Conservation (phyloP, 176 grass and related monocot genomes). For the Saccharum officinarum region DNA sequence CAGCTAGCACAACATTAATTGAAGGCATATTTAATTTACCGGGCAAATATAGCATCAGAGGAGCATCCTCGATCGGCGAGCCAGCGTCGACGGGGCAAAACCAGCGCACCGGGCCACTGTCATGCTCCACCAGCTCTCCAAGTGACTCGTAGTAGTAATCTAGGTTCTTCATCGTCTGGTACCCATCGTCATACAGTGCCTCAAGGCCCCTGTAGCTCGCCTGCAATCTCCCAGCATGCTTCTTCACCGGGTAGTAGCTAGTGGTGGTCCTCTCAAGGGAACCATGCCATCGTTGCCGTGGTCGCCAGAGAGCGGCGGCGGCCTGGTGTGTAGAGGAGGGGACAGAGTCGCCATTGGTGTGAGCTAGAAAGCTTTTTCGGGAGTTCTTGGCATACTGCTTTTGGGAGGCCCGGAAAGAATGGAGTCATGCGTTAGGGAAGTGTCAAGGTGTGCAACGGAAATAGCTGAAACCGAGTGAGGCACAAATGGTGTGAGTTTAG, state of each 20-base stretch:
- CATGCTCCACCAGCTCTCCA: slow-evolving; percentile 41
- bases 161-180: slow-evolving; percentile 36
- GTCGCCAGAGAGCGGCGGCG: slow-evolving; percentile 4
- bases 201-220: slow-evolving; percentile 60
- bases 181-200: slow-evolving; percentile 62
- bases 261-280: not conserved
- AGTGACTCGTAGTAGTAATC: slow-evolving; percentile 48
- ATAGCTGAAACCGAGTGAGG: slow-evolving; percentile 39
- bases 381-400: not conserved
- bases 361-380: slow-evolving; percentile 25
- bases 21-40: slow-evolving; percentile 26
- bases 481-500: slow-evolving; percentile 50
- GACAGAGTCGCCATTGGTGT: slow-evolving; percentile 48
- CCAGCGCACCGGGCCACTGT: slow-evolving; percentile 53
- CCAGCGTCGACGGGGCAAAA: slow-evolving; percentile 42
- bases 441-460: slow-evolving; percentile 31
- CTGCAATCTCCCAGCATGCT: slow-evolving; percentile 29
- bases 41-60: slow-evolving; percentile 62
- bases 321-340: not conserved
- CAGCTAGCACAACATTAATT: not conserved
- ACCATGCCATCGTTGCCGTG: not conserved
- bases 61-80: slow-evolving; percentile 41
- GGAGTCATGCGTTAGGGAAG: slow-evolving; percentile 28
- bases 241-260: slow-evolving; percentile 9
- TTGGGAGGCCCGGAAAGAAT: not conserved